A percentile compares a stretch with the other conserved stretches of the same genome.
These are phyloP conservation scores for Piromyces finnis DNA, from an alignment of 192 early-diverging fungal genomes.

Conservation along the genomic window DNA sequence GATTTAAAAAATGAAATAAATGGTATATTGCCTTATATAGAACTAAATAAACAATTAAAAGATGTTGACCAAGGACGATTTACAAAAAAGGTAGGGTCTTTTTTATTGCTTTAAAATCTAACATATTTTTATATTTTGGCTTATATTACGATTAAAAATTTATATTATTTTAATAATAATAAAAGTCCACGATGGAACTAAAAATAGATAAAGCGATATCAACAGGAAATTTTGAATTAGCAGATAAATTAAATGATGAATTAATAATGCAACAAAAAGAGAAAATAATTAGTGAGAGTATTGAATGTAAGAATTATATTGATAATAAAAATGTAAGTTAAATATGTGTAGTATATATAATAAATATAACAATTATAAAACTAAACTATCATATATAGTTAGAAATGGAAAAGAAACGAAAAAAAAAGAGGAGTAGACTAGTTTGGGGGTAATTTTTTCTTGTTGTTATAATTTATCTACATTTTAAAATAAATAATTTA, in stretches of 20 bases:
- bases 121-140: no score
- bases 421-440: not conserved
- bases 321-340: not conserved
- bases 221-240: not conserved
- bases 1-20: not conserved
- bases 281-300: not conserved
- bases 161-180: no score
- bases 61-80: not conserved
- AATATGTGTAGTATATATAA: not conserved
- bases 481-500: no score
- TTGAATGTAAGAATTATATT: not conserved
- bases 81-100: not conserved
- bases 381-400: not conserved
- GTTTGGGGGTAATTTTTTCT: not conserved
- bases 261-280: not conserved
- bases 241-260: not conserved
- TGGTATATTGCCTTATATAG: not conserved
- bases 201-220: not conserved
- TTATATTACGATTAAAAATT: no score
- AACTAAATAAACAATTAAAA: not conserved
- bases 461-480: no score
- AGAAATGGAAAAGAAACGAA: not conserved
- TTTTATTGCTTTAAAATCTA: no score
- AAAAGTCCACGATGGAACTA: not conserved
- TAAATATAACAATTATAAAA: not conserved